phyloP scores from a whole-genome alignment of 495 filamentous ascomycete genomes.

The Trichoderma asperelloides region DNA sequence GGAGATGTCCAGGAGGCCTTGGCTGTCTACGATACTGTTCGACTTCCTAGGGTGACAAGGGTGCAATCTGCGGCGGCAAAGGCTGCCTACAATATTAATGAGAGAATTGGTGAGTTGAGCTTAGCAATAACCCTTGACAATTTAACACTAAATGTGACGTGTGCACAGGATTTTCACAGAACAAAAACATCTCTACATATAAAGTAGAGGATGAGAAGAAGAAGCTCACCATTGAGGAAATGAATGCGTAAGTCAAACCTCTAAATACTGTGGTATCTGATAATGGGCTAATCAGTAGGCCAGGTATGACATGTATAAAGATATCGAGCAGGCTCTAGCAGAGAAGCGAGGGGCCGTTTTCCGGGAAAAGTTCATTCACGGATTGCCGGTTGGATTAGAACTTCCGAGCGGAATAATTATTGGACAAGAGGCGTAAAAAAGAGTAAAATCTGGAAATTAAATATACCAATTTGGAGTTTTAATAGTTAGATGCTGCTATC shows the following conservation, averaged over 20 bases:
- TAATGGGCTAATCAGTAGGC: neutral
- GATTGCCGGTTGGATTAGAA: slow-evolving; percentile 32
- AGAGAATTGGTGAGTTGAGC: slow-evolving; percentile 32
- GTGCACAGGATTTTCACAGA: slow-evolving; percentile 34
- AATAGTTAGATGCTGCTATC: no score
- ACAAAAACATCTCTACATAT: slow-evolving; percentile 33
- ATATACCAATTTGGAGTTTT: neutral
- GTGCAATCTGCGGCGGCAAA: slow-evolving; percentile 38
- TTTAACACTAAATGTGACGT: neutral
- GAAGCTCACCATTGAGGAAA: slow-evolving; percentile 42
- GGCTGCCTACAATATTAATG: slow-evolving; percentile 41
- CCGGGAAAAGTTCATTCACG: slow-evolving; percentile 23
- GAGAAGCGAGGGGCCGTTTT: slow-evolving; percentile 18
- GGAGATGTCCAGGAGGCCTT: slow-evolving; percentile 33
- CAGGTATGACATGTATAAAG: slow-evolving; percentile 42
- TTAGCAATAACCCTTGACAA: neutral
- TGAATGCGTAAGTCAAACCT: slow-evolving; percentile 35
- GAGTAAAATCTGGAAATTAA: neutral
- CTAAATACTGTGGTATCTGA: neutral
- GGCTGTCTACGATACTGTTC: slow-evolving; percentile 39
- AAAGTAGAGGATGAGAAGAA: slow-evolving; percentile 36
- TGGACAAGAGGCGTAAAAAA: neutral
- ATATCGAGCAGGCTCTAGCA: slow-evolving; percentile 34
- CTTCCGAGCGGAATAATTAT: slow-evolving; percentile 27
- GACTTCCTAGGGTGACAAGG: slow-evolving; percentile 34